Evolutionary conservation across 2,329 filamentous ascomycete species (phyloP).

Genomic region (Botrytis pseudocinerea): DNA sequence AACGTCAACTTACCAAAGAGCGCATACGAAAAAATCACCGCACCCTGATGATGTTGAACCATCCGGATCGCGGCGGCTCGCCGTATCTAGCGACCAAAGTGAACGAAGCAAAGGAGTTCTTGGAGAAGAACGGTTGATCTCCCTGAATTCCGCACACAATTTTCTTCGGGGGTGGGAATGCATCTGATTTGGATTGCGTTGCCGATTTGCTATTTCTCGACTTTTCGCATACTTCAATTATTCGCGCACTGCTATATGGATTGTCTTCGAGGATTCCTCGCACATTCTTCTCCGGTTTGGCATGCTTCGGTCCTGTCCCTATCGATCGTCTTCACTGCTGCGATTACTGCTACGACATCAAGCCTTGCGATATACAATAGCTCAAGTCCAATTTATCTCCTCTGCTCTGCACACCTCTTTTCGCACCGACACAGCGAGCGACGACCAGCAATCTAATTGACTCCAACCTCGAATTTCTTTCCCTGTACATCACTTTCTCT

Average conservation of each 20-base stretch:
- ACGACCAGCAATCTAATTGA: background rate
- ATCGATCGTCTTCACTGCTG: background rate
- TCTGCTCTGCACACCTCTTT: background rate
- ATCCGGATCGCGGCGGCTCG: conserved; percentile 94
- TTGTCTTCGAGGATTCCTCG: background rate
- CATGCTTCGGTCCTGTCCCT: background rate
- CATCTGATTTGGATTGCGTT: background rate
- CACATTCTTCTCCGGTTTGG: too few relatives aligned
- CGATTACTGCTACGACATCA: background rate
- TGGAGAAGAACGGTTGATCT: conserved; percentile 67
- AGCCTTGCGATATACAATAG: background rate
- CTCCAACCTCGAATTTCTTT: background rate
- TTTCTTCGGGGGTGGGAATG: conserved; percentile 17
- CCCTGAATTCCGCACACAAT: background rate
- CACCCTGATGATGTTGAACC: conserved; percentile 94
- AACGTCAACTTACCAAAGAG: conserved; percentile 84
- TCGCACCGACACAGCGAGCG: background rate
- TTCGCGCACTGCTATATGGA: background rate
- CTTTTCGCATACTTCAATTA: background rate
- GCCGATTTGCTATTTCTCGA: background rate
- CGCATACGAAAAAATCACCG: conserved; percentile 95
- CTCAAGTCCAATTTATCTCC: background rate
- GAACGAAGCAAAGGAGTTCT: conserved; percentile 95
- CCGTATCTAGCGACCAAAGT: conserved; percentile 97
- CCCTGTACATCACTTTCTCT: conserved; percentile 1